Evolutionary conservation across 805 yeast genomes (phyloP), one percentile per base, ranked within the genome.

Genomic region (Starmerella floricola): DNA sequence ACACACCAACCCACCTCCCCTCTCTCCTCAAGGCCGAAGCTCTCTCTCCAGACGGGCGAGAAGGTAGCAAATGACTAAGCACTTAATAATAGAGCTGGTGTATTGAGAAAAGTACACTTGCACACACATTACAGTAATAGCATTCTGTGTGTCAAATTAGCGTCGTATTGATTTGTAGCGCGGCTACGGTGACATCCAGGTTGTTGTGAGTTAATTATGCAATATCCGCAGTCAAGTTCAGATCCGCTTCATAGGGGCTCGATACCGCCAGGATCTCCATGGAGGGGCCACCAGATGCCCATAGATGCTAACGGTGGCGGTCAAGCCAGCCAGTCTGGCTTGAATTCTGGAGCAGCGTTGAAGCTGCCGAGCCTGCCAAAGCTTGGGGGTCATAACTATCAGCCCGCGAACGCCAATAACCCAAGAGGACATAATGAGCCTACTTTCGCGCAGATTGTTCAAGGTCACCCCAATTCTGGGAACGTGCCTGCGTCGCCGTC

Each of bases 401-500:
- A 40, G 31, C 38, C 26, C 11, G 15, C 8, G 5, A 15, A 17
- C 18, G 8, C 16, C 19, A 15, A 16, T 12, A 18, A n/a, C 5
- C 36, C 29, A 16, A 20, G 30, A 12, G 12, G 11, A n/a, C 34
- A n/a, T 8, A 3, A 28, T 8, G 38, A 39, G 20, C 40, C 40
- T 3, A 40, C 50, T 12, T 45, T 50, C 31, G 54, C 50, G 1
- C 54, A 50, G 27, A 45, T 42, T 4, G 47, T 44, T 8, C 53
- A 50, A 32, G 47, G 50, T 2, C 49, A 46, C 24, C 45, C 48
- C 16, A 34, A 29, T 8, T 30, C 38, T n/a, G 31, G 26, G 10
- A 23, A 18, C 4, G 31, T 24, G 19, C 30, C 33, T 4, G 34
- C 26, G n/a, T 18, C 41, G 3, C 13, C 41, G 11, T 11, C 41